These are phyloP conservation scores for Auricularia sp. DNA, from an alignment of 768 basidiomycete genomes.

Conservation along the genomic window DNA sequence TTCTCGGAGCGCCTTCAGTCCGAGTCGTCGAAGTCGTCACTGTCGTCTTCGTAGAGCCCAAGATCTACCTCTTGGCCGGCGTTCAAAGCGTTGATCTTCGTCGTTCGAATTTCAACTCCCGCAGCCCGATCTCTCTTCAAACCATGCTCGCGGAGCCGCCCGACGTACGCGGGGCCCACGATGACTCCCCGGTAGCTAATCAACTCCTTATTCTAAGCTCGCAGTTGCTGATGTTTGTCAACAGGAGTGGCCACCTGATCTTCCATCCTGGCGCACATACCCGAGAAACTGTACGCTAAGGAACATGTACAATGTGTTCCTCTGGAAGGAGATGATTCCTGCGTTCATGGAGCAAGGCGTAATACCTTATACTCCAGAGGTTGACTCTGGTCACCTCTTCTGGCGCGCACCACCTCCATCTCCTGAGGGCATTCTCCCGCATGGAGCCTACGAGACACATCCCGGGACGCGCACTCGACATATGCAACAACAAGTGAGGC, in stretches of 20 bases:
- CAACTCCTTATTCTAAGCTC: too few relatives aligned
- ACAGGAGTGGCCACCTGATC: not conserved
- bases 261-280: not conserved
- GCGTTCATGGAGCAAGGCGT: not conserved
- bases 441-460: not conserved
- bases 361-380: not conserved
- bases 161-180: too few relatives aligned
- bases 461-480: not conserved
- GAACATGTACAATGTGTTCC: not conserved
- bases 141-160: too few relatives aligned
- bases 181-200: too few relatives aligned
- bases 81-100: too few relatives aligned
- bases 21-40: too few relatives aligned
- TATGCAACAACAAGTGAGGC: not conserved
- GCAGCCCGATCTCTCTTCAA: too few relatives aligned
- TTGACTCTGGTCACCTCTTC: not conserved
- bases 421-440: not conserved
- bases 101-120: too few relatives aligned
- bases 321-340: not conserved
- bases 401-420: not conserved
- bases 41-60: too few relatives aligned
- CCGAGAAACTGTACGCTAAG: not conserved
- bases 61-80: too few relatives aligned
- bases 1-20: too few relatives aligned
- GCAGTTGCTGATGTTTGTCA: too few relatives aligned